Conservation (phyloP, 2,329 filamentous ascomycete genomes). For the Colletotrichum falcatum region DNA sequence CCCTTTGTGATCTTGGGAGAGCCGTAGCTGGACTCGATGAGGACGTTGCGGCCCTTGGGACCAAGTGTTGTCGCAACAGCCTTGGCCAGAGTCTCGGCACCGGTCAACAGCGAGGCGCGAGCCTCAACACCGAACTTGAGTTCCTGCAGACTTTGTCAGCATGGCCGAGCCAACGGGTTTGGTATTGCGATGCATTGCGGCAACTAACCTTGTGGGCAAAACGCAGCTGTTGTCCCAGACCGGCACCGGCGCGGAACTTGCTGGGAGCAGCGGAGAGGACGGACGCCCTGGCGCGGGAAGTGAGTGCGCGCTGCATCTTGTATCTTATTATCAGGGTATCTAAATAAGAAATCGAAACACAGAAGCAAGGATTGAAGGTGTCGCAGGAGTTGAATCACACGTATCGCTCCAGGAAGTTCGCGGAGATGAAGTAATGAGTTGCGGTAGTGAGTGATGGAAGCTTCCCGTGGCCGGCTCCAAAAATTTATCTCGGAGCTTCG, state of each 20-base stretch:
- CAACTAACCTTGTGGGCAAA: constrained; percentile 92
- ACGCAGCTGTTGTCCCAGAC: constrained; percentile 87
- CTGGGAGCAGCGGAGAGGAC: constrained; percentile 78
- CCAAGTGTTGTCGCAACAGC: constrained; percentile 96
- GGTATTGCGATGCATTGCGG: constrained; percentile 28
- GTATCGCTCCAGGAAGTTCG: constrained; percentile 45
- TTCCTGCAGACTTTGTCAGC: constrained; percentile 71
- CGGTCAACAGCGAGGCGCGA: constrained; percentile 87
- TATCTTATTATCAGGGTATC: constrained; percentile 47
- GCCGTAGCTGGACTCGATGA: constrained; percentile 98
- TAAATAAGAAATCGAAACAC: constrained; percentile 47
- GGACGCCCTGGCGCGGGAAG: constrained; percentile 82
- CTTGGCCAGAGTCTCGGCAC: constrained; percentile 96
- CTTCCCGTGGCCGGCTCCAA: constrained; percentile 47
- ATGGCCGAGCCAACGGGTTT: constrained; percentile 37
- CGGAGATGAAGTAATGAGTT: constrained; percentile 46
- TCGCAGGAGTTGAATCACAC: constrained; percentile 46
- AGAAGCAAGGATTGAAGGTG: constrained; percentile 48
- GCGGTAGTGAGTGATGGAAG: constrained; percentile 35
- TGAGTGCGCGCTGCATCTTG: constrained; percentile 95
- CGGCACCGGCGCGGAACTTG: constrained; percentile 72
- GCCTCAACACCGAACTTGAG: constrained; percentile 98
- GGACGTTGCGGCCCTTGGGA: constrained; percentile 97
- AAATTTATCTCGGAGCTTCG: constrained; percentile 57
- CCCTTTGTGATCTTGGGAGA: constrained; percentile 99